phyloP scores from a whole-genome alignment of 2,329 filamentous ascomycete species.

The Exophiala phaeomuriformis region DNA sequence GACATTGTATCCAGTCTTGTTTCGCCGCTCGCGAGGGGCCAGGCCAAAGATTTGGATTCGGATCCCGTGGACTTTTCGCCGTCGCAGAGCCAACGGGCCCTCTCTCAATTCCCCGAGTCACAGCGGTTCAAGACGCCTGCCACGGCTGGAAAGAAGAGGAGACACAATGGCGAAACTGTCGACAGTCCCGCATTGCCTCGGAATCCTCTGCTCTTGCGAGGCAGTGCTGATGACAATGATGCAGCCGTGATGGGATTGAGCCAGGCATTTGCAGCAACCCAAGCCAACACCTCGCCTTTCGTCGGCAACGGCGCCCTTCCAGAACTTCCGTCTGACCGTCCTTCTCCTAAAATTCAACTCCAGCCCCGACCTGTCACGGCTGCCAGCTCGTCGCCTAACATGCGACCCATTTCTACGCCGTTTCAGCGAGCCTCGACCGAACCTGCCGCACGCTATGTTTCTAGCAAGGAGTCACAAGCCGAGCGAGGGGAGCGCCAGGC shows the following conservation, averaged over 20 bases:
- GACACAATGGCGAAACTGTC: conserved; percentile 28
- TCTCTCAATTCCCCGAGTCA: conserved; percentile 41
- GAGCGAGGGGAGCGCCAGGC: conserved; percentile 32
- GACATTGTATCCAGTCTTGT: conserved; percentile 38
- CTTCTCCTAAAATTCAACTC: conserved; percentile 44
- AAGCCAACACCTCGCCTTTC: conserved; percentile 42
- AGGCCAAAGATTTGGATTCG: conserved; percentile 4
- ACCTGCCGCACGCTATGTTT: conserved; percentile 39
- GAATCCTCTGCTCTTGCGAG: conserved; percentile 37
- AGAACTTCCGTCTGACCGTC: conserved; percentile 40
- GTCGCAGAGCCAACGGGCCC: conserved; percentile 30
- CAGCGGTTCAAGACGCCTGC: conserved; percentile 41
- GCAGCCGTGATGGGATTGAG: conserved; percentile 39
- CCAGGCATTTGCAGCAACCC: conserved; percentile 44
- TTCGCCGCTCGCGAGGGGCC: conserved; percentile 11
- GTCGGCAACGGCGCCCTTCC: conserved; percentile 30
- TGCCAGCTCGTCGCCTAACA: conserved; percentile 33
- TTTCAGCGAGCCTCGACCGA: conserved; percentile 36
- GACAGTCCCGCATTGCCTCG: conserved; percentile 37
- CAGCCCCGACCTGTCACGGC: conserved; percentile 33
- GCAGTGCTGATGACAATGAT: conserved; percentile 29
- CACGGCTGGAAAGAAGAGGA: conserved; percentile 34
- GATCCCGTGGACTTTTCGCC: conserved; percentile 21
- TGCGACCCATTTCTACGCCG: conserved; percentile 32
- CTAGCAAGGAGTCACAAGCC: conserved; percentile 42